A percentile compares a stretch with the other conserved stretches of the same genome.
Conservation (phyloP, 257 asterid genomes). For the Voacanga thouarsii region DNA sequence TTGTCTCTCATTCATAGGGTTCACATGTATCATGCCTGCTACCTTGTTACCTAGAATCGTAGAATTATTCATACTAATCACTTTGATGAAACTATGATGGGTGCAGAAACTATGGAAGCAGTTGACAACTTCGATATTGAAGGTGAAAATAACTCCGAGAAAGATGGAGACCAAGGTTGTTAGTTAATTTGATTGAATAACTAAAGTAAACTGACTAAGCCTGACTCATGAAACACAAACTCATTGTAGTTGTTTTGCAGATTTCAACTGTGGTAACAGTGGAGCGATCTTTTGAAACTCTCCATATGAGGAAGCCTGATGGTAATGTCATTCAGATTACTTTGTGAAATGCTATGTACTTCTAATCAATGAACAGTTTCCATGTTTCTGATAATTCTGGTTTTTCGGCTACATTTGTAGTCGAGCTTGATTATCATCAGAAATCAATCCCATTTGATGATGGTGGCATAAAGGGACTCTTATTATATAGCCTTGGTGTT, state of each 20-base stretch:
- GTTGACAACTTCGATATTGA: not conserved
- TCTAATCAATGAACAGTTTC: not conserved
- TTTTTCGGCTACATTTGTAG: slow-evolving; percentile 65
- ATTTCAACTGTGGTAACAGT: slow-evolving; percentile 76
- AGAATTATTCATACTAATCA: not conserved
- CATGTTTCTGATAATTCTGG: not conserved
- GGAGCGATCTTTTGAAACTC: slow-evolving; percentile 73
- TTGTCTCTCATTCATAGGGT: not conserved
- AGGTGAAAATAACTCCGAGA: slow-evolving; percentile 37
- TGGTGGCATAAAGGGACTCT: slow-evolving; percentile 90
- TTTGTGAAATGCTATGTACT: not conserved
- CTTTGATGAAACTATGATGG: not conserved
- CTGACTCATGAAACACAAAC: slow-evolving; percentile 2
- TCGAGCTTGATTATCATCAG: slow-evolving; percentile 94
- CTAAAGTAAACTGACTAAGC: not conserved
- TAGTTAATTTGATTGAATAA: not conserved
- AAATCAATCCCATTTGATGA: slow-evolving; percentile 91
- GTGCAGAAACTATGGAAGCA: slow-evolving; percentile 23
- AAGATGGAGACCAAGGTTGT: slow-evolving; percentile 66
- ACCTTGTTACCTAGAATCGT: not conserved
- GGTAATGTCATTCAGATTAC: slow-evolving; percentile 32
- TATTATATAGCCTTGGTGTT: slow-evolving; percentile 86
- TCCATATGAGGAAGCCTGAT: slow-evolving; percentile 82
- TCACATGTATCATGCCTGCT: not conserved
- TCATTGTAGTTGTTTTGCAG: slow-evolving; percentile 43